Evolutionary conservation across 306 rosid genomes (phyloP), one percentile per base, ranked within the genome.

Genomic region (Cicer judaicum): DNA sequence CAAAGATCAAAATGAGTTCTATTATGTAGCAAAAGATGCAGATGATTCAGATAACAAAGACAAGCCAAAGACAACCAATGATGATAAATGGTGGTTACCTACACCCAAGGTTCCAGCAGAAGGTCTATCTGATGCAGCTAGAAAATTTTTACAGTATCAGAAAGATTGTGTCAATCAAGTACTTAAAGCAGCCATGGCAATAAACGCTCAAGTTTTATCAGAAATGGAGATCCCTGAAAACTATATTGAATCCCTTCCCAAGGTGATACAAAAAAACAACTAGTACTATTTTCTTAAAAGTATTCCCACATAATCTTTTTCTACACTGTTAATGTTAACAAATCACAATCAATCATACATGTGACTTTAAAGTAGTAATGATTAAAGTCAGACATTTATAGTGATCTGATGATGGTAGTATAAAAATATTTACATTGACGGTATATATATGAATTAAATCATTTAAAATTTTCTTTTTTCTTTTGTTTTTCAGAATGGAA

Each of bases 121-220:
- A 10, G 99, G 99, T 68, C 80, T 95, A 62, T 90, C 99, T 71
- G 99, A 95, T 5, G 21, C 10, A 34, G 81, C 97, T 29, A 89
- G 97, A 88, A 95, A 88, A 56, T 92, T 92, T 73, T 16, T 95
- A 73, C 98, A 90, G 82, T 83, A 89, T 75, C 99, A 95, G 80
- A 95, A 95, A 78, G 99, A 95, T 80, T 74, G 90, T 79, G 99
- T 95, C 64, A 92, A 88, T 81, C 99, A 95, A 84, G 99, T 95
- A 53, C 99, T 95, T 67, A 95, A 95, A 84, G 98, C 98, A 73
- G 99, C 99, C 73, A 90, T 92, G 99, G 98, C 99, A 71, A 95
- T 95, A 53, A 95, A 95, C 81, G 97, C 99, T 79, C 97, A 90
- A 71, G 87, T 93, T 80, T 69, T 95, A 65, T 65, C 96, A 19